These are phyloP conservation scores for Fragaria vesca DNA, from an alignment of 306 rosid species.

Conservation along the genomic window DNA sequence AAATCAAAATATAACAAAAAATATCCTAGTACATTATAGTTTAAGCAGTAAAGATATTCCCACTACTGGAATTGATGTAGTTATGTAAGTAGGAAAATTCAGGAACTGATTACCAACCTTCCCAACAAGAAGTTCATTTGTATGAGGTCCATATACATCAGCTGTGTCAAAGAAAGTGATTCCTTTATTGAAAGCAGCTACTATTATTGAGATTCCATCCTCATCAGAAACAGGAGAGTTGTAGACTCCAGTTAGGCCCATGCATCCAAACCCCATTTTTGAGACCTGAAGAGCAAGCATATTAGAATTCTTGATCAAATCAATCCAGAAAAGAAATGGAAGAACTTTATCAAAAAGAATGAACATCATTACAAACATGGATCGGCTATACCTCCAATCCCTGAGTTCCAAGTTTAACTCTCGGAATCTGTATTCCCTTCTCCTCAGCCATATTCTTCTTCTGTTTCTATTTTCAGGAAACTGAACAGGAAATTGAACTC, in stretches of 20 bases:
- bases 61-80: not conserved
- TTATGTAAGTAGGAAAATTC: not conserved
- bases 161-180: constrained; percentile 44
- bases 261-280: constrained; percentile 46
- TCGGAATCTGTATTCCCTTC: constrained; percentile 26
- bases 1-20: not conserved
- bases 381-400: constrained; percentile 44
- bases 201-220: constrained; percentile 29
- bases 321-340: not conserved
- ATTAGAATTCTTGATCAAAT: not conserved
- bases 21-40: not conserved
- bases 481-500: not conserved
- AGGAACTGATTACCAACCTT: constrained; percentile 21
- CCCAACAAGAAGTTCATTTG: constrained; percentile 42
- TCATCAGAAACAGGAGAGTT: constrained; percentile 35
- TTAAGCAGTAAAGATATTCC: not conserved
- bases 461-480: not conserved
- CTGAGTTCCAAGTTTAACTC: constrained; percentile 47
- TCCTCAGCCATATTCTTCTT: constrained; percentile 32
- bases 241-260: constrained; percentile 28
- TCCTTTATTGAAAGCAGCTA: constrained; percentile 32
- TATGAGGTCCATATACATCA: constrained; percentile 30
- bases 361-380: not conserved
- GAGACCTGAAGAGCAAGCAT: constrained; percentile 34
- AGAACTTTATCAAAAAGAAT: not conserved